These are phyloP conservation scores for Cryptococcus sp. DNA, from an alignment of 1,284 basidiomycete genomes.

Conservation along the genomic window DNA sequence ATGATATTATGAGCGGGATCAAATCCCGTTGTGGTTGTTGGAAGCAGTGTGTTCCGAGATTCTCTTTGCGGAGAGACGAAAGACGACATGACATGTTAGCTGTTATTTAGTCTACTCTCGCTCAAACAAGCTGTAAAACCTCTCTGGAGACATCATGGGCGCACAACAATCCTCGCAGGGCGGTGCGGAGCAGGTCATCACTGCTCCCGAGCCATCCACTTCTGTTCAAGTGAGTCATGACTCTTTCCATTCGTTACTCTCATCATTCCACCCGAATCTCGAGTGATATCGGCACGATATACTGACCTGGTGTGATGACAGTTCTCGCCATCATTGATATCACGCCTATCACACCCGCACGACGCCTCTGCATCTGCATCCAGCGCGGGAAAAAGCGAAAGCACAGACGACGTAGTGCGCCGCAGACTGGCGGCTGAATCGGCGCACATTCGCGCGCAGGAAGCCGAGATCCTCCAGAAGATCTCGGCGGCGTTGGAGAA, in stretches of 20 bases:
- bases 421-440: slow-evolving; percentile 48
- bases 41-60: no score
- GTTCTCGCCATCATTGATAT: slow-evolving; percentile 51
- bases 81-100: no score
- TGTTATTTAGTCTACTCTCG: no score
- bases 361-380: slow-evolving; percentile 19
- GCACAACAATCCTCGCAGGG: slow-evolving; percentile 43
- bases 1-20: no score
- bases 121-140: no score
- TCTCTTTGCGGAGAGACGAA: no score
- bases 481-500: slow-evolving; percentile 53
- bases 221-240: slow-evolving; percentile 44
- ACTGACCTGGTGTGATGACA: slow-evolving; percentile 13
- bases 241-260: background rate
- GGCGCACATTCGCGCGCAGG: slow-evolving; percentile 47
- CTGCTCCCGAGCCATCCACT: slow-evolving; percentile 42
- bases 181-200: slow-evolving; percentile 45
- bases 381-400: slow-evolving; percentile 12
- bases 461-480: slow-evolving; percentile 48
- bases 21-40: no score
- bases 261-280: background rate
- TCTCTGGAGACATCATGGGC: slow-evolving; percentile 32
- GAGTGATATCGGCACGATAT: background rate
- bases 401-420: slow-evolving; percentile 45
- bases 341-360: slow-evolving; percentile 40